These are phyloP conservation scores for Pestalotiopsis fici DNA, from an alignment of 2,329 filamentous ascomycete species.

Conservation along the genomic window DNA sequence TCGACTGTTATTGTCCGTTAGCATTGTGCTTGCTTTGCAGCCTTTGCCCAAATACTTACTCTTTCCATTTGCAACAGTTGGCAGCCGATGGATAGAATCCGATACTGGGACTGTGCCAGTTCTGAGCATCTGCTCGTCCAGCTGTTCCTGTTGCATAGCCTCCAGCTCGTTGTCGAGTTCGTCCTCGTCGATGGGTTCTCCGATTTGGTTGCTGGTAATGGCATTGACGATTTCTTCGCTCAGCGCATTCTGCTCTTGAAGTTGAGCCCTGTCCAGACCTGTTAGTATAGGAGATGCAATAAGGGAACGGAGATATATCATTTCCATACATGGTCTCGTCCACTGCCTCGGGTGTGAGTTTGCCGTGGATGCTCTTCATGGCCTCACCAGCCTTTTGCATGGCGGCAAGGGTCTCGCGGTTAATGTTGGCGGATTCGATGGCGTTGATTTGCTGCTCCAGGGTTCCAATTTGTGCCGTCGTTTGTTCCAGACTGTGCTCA, in stretches of 20 bases:
- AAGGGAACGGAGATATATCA: not conserved
- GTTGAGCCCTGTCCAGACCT: conserved; percentile 67
- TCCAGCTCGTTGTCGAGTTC: conserved; percentile 87
- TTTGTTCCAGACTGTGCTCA: conserved; percentile 90
- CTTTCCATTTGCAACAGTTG: conserved; percentile 72
- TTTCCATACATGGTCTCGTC: conserved; percentile 85
- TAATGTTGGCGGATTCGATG: conserved; percentile 98
- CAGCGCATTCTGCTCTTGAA: conserved; percentile 89
- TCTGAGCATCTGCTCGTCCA: conserved; percentile 92
- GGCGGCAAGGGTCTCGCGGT: conserved; percentile 90
- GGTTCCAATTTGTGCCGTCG: conserved; percentile 83
- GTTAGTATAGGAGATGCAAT: conserved; percentile 10
- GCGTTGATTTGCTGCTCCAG: conserved; percentile 94
- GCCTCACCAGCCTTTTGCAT: conserved; percentile 90
- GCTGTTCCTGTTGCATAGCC: conserved; percentile 82
- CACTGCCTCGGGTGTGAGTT: conserved; percentile 90
- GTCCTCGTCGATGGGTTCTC: conserved; percentile 76
- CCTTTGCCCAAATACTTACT: conserved; percentile 56
- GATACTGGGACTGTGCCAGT: conserved; percentile 82
- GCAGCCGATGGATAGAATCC: conserved; percentile 77
- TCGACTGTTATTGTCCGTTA: conserved; percentile 28
- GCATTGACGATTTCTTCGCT: conserved; percentile 90
- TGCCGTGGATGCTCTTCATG: conserved; percentile 91
- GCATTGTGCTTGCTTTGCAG: not conserved
- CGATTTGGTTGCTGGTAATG: conserved; percentile 71